phyloP scores from a whole-genome alignment of 176 grass and related monocot species.

The Carex littledalei region DNA sequence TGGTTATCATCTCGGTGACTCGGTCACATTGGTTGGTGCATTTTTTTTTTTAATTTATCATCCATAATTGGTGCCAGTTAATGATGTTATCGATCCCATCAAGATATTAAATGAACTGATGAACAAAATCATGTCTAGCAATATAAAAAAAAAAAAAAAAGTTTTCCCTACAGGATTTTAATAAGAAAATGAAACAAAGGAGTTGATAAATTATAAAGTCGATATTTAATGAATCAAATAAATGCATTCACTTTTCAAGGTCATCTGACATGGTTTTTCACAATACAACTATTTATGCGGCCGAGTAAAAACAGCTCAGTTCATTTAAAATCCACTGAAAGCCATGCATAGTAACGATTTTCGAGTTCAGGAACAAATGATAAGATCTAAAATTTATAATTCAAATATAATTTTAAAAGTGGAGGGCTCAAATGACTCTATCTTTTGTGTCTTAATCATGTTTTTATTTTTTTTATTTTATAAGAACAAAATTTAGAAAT shows the following conservation, averaged over 20 bases:
- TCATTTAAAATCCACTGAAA: neutral
- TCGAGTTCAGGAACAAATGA: neutral
- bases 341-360: neutral
- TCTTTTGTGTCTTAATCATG: too few species aligned
- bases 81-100: neutral
- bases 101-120: neutral
- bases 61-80: neutral
- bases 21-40: neutral
- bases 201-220: neutral
- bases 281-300: neutral
- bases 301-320: neutral
- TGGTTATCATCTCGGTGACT: neutral
- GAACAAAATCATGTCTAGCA: neutral
- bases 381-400: neutral
- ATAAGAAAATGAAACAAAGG: neutral
- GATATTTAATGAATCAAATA: neutral
- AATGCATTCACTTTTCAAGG: slow-evolving; percentile 12
- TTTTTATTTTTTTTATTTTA: too few species aligned
- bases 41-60: neutral
- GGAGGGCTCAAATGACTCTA: too few species aligned
- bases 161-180: neutral
- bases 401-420: neutral
- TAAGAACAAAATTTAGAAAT: too few species aligned
- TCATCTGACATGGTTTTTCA: neutral
- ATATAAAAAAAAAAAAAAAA: neutral